Percentiles rank a stretch among this genome's conserved stretches.
These are phyloP conservation scores for Cercospora sojina DNA, from an alignment of 2,329 filamentous ascomycete genomes.

Conservation along the genomic window DNA sequence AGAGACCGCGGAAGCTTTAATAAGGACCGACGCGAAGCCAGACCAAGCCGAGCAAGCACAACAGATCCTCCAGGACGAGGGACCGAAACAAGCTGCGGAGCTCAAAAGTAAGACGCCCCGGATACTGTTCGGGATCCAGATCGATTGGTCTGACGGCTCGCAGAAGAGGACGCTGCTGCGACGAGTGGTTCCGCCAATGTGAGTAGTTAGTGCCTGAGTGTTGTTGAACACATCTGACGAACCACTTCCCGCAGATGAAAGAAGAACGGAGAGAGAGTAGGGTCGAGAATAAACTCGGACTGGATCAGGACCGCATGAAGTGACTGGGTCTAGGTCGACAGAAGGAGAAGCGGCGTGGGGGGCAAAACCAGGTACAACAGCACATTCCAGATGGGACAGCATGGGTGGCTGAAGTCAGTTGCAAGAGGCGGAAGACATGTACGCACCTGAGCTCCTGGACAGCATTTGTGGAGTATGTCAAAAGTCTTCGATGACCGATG, in stretches of 20 bases:
- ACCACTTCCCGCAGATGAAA: neutral
- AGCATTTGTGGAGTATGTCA: slow-evolving; percentile 7
- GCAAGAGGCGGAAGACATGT: slow-evolving; percentile 3
- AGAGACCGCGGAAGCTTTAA: slow-evolving; percentile 11
- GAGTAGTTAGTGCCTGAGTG: neutral
- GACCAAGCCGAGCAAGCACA: slow-evolving; percentile 12
- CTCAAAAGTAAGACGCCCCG: slow-evolving; percentile 12
- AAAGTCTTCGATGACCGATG: neutral
- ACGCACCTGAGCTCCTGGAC: slow-evolving; percentile 12
- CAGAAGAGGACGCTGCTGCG: slow-evolving; percentile 17
- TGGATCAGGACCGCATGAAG: slow-evolving; percentile 7
- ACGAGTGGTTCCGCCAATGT: slow-evolving; percentile 5
- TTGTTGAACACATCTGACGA: neutral
- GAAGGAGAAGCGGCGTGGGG: neutral
- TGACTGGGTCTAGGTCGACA: neutral
- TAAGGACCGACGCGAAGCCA: slow-evolving; percentile 8
- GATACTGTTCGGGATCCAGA: slow-evolving; percentile 5
- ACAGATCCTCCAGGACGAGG: slow-evolving; percentile 7
- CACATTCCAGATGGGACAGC: slow-evolving; percentile 3
- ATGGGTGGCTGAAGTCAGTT: slow-evolving; percentile 10
- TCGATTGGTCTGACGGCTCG: slow-evolving; percentile 16
- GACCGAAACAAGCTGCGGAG: slow-evolving; percentile 14
- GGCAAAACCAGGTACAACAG: neutral
- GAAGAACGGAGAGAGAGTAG: slow-evolving; percentile 3
- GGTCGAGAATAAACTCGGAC: slow-evolving; percentile 8